Percentiles rank a stretch among this genome's conserved stretches.
phyloP scores from a whole-genome alignment of 148 eudicot species.

The Rhododendron ferrugineum region DNA sequence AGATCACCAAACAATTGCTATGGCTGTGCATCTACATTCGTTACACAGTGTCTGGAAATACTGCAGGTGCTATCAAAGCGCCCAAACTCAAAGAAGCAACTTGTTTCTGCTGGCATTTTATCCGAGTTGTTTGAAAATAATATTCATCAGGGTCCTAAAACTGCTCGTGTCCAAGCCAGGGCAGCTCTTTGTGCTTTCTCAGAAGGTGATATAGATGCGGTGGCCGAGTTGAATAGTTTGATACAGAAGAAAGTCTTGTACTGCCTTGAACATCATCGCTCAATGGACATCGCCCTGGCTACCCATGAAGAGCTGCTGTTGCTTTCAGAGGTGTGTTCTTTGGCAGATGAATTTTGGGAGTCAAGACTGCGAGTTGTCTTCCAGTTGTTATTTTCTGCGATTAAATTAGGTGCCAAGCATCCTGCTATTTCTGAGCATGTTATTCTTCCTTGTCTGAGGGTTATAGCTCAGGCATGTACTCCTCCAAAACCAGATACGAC shows the following conservation, averaged over 20 bases:
- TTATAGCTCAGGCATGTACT: slow-evolving; percentile 94
- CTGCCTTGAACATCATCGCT: slow-evolving; percentile 98
- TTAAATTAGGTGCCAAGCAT: slow-evolving; percentile 89
- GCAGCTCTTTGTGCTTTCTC: slow-evolving; percentile 96
- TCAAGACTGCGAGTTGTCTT: slow-evolving; percentile 93
- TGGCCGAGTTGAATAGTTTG: slow-evolving; percentile 75
- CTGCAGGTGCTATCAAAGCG: slow-evolving; percentile 91
- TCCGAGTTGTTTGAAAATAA: slow-evolving; percentile 97
- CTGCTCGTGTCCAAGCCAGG: slow-evolving; percentile 96
- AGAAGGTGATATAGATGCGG: slow-evolving; percentile 87
- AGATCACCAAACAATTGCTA: slow-evolving; percentile 94
- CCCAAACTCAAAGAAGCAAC: slow-evolving; percentile 84
- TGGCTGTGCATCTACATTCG: slow-evolving; percentile 96
- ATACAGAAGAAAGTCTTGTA: slow-evolving; percentile 91
- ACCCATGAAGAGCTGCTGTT: slow-evolving; percentile 89
- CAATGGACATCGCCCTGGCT: slow-evolving; percentile 95
- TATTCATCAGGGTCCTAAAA: slow-evolving; percentile 96
- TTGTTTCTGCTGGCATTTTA: slow-evolving; percentile 82
- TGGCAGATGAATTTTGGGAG: slow-evolving; percentile 97
- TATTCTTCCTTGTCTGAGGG: slow-evolving; percentile 93
- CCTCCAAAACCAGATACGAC: slow-evolving; percentile 89
- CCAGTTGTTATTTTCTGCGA: slow-evolving; percentile 87
- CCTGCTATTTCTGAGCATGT: slow-evolving; percentile 99
- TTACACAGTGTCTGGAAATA: slow-evolving; percentile 92
- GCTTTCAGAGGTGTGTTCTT: slow-evolving; percentile 95